A percentile compares a stretch with the other conserved stretches of the same genome.
Conservation (phyloP, 208 protist genomes). For the Phytomonas sp. region DNA sequence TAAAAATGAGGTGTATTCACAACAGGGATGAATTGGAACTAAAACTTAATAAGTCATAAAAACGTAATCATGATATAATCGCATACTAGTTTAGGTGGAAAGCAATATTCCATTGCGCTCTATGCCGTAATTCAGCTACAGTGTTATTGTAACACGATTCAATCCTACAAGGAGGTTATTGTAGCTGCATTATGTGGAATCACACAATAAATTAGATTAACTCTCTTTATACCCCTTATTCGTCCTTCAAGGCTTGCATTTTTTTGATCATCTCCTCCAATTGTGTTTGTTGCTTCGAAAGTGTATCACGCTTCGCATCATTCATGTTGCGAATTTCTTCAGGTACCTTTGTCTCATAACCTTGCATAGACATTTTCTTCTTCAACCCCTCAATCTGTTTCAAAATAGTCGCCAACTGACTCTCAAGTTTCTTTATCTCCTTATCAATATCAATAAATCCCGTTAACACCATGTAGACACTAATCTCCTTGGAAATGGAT, state of each 20-base stretch:
- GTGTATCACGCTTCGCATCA: slow-evolving; percentile 63
- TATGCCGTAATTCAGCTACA: not conserved
- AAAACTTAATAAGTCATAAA: not conserved
- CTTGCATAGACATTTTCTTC: slow-evolving; percentile 85
- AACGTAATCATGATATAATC: not conserved
- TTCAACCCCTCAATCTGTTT: slow-evolving; percentile 79
- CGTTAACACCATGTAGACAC: slow-evolving; percentile 83
- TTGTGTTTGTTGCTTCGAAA: slow-evolving; percentile 61
- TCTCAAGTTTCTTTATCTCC: slow-evolving; percentile 83
- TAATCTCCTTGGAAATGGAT: slow-evolving; percentile 73
- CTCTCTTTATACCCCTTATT: not conserved
- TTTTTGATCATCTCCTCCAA: slow-evolving; percentile 61
- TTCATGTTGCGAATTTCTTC: slow-evolving; percentile 70
- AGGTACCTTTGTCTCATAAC: slow-evolving; percentile 89
- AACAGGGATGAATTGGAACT: not conserved
- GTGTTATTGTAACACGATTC: not conserved
- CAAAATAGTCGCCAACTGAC: slow-evolving; percentile 59
- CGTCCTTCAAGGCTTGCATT: slow-evolving; percentile 51
- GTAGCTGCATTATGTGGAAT: not conserved
- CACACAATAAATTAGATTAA: not conserved
- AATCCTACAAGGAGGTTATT: not conserved
- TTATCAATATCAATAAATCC: slow-evolving; percentile 88
- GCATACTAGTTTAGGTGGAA: not conserved
- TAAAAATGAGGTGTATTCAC: not conserved
- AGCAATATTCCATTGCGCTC: not conserved